phyloP scores from a whole-genome alignment of 805 yeast species.

The Wickerhamomyces canadensis region DNA sequence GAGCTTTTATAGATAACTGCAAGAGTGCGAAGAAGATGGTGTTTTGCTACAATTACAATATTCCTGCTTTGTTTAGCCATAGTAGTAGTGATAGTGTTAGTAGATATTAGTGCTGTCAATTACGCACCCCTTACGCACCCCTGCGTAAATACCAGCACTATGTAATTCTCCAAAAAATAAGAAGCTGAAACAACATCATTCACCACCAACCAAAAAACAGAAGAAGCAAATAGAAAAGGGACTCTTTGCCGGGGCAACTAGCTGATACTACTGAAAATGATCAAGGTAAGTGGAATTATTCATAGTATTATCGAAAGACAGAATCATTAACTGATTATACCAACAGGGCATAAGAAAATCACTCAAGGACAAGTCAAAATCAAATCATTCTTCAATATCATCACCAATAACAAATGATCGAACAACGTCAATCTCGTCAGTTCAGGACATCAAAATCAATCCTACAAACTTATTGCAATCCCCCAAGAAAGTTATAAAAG shows the following conservation, averaged over 20 bases:
- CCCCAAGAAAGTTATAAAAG: constrained; percentile 81
- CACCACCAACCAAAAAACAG: too few species aligned
- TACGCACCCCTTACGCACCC: not conserved
- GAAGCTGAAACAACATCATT: not conserved
- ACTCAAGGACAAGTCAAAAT: constrained; percentile 19
- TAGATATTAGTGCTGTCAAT: too few species aligned
- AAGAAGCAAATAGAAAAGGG: too few species aligned
- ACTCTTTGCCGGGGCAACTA: too few species aligned
- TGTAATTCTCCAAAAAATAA: not conserved
- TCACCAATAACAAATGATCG: constrained; percentile 17
- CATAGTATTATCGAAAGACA: too few species aligned
- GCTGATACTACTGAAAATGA: too few species aligned
- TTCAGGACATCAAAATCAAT: constrained; percentile 18
- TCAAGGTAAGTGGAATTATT: constrained; percentile 11
- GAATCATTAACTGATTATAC: not conserved
- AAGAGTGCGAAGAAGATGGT: too few species aligned
- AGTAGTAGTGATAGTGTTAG: too few species aligned
- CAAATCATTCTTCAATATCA: constrained; percentile 21
- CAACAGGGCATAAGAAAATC: constrained; percentile 24
- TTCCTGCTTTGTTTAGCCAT: too few species aligned
- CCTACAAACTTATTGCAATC: constrained; percentile 32
- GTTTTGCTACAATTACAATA: constrained; percentile 1
- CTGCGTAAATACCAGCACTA: constrained; percentile 1
- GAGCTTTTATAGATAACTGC: too few species aligned
- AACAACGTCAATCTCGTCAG: constrained; percentile 19